Evolutionary conservation across 2,329 filamentous ascomycete genomes (phyloP).

Genomic region (Arthrobotrys sphaeroides): DNA sequence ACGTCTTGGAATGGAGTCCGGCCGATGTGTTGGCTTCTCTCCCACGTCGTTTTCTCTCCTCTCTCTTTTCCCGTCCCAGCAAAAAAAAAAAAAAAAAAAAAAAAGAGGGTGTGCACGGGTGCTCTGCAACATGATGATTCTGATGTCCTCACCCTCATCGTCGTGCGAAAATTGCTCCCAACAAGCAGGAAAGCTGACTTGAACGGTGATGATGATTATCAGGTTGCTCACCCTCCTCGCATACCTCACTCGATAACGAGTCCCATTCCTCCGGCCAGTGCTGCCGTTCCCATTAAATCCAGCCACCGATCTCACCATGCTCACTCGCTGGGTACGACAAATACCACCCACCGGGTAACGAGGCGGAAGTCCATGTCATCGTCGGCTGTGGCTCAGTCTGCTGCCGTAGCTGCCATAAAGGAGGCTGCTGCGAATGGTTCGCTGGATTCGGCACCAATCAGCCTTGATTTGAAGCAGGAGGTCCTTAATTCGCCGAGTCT

Average conservation of each 20-base stretch:
- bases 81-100: too few species aligned
- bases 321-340: slow-evolving; percentile 47
- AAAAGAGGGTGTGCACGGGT: background rate
- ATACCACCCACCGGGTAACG: slow-evolving; percentile 78
- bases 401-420: slow-evolving; percentile 77
- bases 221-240: slow-evolving; percentile 52
- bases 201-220: slow-evolving; percentile 50
- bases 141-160: slow-evolving; percentile 39
- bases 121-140: slow-evolving; percentile 29
- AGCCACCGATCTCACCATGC: slow-evolving; percentile 53
- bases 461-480: slow-evolving; percentile 41
- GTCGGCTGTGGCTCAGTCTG: slow-evolving; percentile 75
- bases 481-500: slow-evolving; percentile 67
- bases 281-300: slow-evolving; percentile 49
- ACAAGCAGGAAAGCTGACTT: slow-evolving; percentile 51
- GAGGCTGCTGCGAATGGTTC: slow-evolving; percentile 64
- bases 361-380: slow-evolving; percentile 92
- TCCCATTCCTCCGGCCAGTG: slow-evolving; percentile 44
- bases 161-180: slow-evolving; percentile 48
- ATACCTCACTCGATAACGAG: slow-evolving; percentile 51
- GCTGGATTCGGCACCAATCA: slow-evolving; percentile 29
- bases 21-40: slow-evolving; percentile 12
- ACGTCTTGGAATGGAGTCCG: background rate
- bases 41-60: slow-evolving; percentile 6
- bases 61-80: too few species aligned